Evolutionary conservation across 2,329 filamentous ascomycete species (phyloP), one percentile per base, ranked within the genome.

Genomic region (Sporothrix mexicana): DNA sequence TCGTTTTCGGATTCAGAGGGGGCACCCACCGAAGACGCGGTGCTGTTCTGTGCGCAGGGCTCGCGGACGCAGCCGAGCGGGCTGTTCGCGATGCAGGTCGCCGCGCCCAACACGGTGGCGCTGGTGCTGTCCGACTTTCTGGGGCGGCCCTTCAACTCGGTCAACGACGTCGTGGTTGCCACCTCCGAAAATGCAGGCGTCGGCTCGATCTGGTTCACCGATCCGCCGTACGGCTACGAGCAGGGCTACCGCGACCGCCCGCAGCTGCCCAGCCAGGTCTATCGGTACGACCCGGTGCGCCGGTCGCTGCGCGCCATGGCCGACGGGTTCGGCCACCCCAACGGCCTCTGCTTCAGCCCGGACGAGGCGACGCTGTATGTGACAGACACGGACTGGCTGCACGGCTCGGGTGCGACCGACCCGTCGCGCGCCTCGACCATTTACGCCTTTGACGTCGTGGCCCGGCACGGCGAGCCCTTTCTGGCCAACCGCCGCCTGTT

Each of bases 401-500:
- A 77, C 59, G 76, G 77, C 0, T 79, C 79, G 71, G 81, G 79
- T 2, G 76, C 51, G 2, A 75, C 74, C 10, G 78, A 81, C 75
- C 74, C 74, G 17, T 75, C 70, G 51, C 78, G 80, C 79, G 53
- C 71, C 9, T 69, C 73, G 0, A 64, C 71, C 20, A 74, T 74
- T n/a, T 74, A 87, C 71, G 84, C 85, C 0, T 87, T 84, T 72
- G 85, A 88, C 76, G 77, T 88, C 8, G 73, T 80, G 2, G 77
- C 69, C 1, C 78, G 79, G n/a, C 75, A 78, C 10, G 80, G 77
- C 2, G 78, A 81, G 10, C 81, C 81, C 0, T 85, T 85, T 70
- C 79, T 88, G 6, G 76, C 77, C 0, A 87, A 88, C 76, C 83
- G 83, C 68, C 83, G 86, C 20, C 77, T 88, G 0, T 89, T 90